Base-by-base conservation (phyloP, 2,329 filamentous ascomycete genomes). In the Ceratocystis colombiana region DNA sequence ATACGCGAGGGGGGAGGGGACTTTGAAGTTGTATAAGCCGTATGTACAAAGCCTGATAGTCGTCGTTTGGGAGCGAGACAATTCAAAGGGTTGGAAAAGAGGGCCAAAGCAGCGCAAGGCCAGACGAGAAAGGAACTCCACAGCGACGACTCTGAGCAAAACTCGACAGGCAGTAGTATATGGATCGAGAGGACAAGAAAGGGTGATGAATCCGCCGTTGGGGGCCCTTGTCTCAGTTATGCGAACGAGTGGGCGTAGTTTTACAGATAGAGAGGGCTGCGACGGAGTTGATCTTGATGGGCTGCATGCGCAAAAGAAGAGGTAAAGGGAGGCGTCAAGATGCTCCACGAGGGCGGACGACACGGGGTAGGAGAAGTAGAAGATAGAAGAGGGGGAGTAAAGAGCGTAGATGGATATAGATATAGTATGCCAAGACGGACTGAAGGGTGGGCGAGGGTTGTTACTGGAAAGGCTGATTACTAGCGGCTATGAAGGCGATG, bases 121-220 rank as follows among this genome's bases (percentile, higher is more conserved):
- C 25, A 66, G 48, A 62, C 22, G 61, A 48, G 22, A 62, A 44
- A 25, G 45, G 2, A 50, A 50, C 6, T 50, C n/a, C n/a, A 20
- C 15, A 12, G 41, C 37, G n/a, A 46, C 17, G 22, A 46, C 22
- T 30, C n/a, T 17, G 17, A 30, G 22, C 53, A 7, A 57, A 17
- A 30, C 10, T 50, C 8, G 25, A 50, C n/a, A 6, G 25, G 8
- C 30, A 65, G 30, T 41, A 65, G 30, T 41, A 20, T n/a, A 33
- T 61, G 45, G n/a, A n/a, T 33, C n/a, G 41, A 41, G 5, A 22
- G 28, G 53, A 45, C 44, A 33, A 10, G 15, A 48, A 46, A 37
- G 6, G 50, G 20, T 12, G 28, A 22, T 17, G 25, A 20, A 57
- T 28, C 10, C 22, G 53, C 22, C 25, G 17, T 30, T 57, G 22